Evolutionary conservation across 2,329 filamentous ascomycete genomes (phyloP).

Genomic region (Aspergillus ustus): DNA sequence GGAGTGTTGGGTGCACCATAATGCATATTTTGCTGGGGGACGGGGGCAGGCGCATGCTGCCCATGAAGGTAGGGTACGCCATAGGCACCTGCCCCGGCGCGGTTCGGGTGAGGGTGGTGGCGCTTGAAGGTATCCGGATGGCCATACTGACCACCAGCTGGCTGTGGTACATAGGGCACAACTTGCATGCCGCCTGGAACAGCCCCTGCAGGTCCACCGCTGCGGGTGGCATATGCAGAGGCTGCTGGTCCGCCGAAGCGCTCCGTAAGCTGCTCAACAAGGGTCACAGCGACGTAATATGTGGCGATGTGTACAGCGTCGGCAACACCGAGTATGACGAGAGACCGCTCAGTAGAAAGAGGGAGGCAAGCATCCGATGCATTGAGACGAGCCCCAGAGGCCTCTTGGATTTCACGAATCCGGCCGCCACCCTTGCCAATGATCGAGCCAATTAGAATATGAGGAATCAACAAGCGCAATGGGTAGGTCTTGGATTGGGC

Average conservation of each 20-base stretch:
- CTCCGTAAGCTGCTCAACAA: slow-evolving; percentile 95
- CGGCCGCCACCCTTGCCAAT: slow-evolving; percentile 96
- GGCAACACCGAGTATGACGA: slow-evolving; percentile 95
- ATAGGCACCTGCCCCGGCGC: slow-evolving; percentile 75
- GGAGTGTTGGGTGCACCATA: slow-evolving; percentile 77
- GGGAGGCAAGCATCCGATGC: slow-evolving; percentile 94
- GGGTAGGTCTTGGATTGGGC: slow-evolving; percentile 97
- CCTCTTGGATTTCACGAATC: slow-evolving; percentile 98
- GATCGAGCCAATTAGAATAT: slow-evolving; percentile 97
- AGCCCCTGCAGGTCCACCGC: slow-evolving; percentile 87
- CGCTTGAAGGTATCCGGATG: slow-evolving; percentile 83
- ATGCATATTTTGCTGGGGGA: slow-evolving; percentile 71
- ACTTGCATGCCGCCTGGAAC: slow-evolving; percentile 98
- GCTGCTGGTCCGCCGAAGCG: slow-evolving; percentile 93
- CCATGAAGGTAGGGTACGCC: slow-evolving; percentile 74
- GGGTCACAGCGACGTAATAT: slow-evolving; percentile 97
- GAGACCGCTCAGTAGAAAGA: slow-evolving; percentile 93
- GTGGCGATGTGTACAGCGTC: slow-evolving; percentile 98
- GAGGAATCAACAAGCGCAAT: slow-evolving; percentile 89
- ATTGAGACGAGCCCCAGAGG: slow-evolving; percentile 93
- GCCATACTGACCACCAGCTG: slow-evolving; percentile 89
- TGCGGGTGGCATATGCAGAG: slow-evolving; percentile 96
- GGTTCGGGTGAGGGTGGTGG: slow-evolving; percentile 73
- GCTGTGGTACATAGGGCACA: slow-evolving; percentile 94
- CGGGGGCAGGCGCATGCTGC: slow-evolving; percentile 58